These are phyloP conservation scores for Nakazawaea ambrosiae DNA, from an alignment of 805 yeast genomes.

Conservation along the genomic window DNA sequence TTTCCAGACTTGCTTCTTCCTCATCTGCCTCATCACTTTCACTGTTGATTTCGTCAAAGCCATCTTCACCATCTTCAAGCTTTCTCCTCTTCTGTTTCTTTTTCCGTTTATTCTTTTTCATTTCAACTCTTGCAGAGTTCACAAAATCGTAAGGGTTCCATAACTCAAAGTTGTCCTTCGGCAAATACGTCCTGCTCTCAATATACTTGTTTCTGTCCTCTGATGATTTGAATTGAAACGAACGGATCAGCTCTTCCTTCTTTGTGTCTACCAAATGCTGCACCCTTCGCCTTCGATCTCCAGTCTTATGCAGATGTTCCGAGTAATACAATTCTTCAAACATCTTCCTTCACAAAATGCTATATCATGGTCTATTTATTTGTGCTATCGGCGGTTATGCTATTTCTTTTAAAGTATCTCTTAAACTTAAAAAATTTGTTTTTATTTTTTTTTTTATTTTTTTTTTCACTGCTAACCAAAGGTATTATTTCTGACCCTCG, in stretches of 20 bases:
- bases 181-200: not conserved
- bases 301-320: not conserved
- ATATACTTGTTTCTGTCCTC: not conserved
- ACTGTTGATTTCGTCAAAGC: not conserved
- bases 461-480: too few relatives aligned
- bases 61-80: too few relatives aligned
- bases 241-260: not conserved
- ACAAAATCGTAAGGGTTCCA: conserved; percentile 2
- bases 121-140: not conserved
- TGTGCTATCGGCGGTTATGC: too few relatives aligned
- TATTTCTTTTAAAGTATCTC: too few relatives aligned
- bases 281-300: not conserved
- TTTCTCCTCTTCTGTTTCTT: conserved; percentile 4
- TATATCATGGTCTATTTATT: too few relatives aligned
- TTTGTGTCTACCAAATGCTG: not conserved
- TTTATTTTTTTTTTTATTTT: too few relatives aligned
- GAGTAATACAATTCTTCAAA: conserved; percentile 1
- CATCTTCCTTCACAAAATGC: too few relatives aligned
- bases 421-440: too few relatives aligned
- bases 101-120: not conserved
- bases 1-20: too few relatives aligned
- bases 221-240: not conserved
- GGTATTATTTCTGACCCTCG: too few relatives aligned
- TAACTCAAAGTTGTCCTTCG: conserved; percentile 4
- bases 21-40: not conserved